Conservation (phyloP, 2,329 filamentous ascomycete genomes). For the Orbilia blumenaviensis region DNA sequence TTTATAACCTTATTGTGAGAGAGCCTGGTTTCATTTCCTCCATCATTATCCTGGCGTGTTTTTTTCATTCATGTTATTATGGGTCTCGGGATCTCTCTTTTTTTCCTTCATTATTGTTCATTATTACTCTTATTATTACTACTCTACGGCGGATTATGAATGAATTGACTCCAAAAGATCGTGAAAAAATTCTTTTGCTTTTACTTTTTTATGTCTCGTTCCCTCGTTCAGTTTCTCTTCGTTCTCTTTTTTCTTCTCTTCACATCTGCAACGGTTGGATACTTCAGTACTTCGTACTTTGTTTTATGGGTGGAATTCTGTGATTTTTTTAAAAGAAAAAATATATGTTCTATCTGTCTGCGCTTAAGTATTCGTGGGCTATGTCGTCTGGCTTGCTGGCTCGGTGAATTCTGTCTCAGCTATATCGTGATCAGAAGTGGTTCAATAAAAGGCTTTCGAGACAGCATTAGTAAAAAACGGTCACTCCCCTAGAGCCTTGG, state of each 20-base stretch:
- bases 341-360: neutral
- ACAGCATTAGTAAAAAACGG: no score
- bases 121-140: neutral
- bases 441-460: no score
- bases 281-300: no score
- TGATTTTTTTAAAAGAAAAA: neutral
- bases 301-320: constrained; percentile 1
- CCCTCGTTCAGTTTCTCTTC: neutral
- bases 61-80: no score
- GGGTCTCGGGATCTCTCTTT: neutral
- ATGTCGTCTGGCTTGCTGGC: no score
- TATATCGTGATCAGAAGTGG: no score
- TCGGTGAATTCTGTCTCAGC: no score
- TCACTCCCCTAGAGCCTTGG: no score
- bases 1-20: no score
- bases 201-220: neutral
- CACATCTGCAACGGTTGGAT: no score
- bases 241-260: neutral
- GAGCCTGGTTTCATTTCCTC: neutral
- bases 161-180: constrained; percentile 7
- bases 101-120: neutral
- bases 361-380: no score
- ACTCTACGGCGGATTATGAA: neutral
- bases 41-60: no score
- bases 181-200: neutral